A percentile compares a stretch with the other conserved stretches of the same genome.
Conservation (phyloP, 768 basidiomycete species). For the Phylloporus scabripes region DNA sequence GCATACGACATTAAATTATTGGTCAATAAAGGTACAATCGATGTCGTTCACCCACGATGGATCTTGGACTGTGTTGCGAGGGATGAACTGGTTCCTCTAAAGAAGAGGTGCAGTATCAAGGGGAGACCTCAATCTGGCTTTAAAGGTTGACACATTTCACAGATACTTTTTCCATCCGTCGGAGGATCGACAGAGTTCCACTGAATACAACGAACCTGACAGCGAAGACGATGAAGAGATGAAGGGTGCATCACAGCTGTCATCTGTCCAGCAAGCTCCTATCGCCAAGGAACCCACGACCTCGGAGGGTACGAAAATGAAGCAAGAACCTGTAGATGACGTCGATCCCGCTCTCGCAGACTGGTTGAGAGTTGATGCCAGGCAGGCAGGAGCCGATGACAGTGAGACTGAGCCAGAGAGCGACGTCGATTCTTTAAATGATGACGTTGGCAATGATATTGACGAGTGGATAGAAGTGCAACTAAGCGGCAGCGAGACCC, state of each 20-base stretch:
- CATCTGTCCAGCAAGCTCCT: constrained; percentile 18
- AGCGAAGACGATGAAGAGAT: constrained; percentile 29
- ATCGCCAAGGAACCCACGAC: background rate
- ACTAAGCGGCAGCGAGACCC: constrained; percentile 16
- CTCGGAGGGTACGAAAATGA: constrained; percentile 9
- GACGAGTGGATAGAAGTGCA: constrained; percentile 39
- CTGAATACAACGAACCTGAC: constrained; percentile 47
- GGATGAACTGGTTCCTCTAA: constrained; percentile 52
- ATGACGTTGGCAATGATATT: constrained; percentile 38
- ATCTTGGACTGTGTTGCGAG: constrained; percentile 68
- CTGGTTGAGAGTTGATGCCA: constrained; percentile 55
- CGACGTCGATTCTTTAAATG: constrained; percentile 67
- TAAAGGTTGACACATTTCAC: background rate
- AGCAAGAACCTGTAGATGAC: constrained; percentile 30
- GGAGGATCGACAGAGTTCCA: constrained; percentile 38
- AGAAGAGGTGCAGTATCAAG: constrained; percentile 48
- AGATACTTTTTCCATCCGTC: constrained; percentile 83
- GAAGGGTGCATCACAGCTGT: constrained; percentile 5
- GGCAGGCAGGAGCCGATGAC: constrained; percentile 20
- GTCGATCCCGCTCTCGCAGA: constrained; percentile 48
- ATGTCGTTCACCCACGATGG: constrained; percentile 81
- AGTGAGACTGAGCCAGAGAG: constrained; percentile 52
- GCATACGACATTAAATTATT: constrained; percentile 68
- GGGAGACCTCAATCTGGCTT: background rate
- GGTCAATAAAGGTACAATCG: constrained; percentile 62